phyloP scores from a whole-genome alignment of 2,329 filamentous ascomycete genomes.

The Pseudogymnoascus sp. region DNA sequence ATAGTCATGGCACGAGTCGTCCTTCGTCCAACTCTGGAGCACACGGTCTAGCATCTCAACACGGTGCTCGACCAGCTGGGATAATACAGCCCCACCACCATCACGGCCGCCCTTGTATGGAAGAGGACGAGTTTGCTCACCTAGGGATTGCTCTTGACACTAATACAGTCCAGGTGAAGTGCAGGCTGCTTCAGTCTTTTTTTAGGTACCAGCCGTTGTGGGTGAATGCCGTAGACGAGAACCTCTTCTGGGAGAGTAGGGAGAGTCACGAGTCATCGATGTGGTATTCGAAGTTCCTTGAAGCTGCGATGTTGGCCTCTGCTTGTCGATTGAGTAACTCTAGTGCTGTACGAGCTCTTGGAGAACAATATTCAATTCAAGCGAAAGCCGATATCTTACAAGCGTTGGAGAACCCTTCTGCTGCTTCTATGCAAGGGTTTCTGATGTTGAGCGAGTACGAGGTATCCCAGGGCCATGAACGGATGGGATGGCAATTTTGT shows the following conservation, averaged over 20 bases:
- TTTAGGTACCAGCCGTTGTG: conserved; percentile 9
- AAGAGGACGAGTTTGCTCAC: background rate
- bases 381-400: background rate
- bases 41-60: background rate
- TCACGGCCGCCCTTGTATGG: background rate
- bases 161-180: background rate
- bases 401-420: background rate
- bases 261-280: background rate
- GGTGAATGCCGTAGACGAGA: conserved; percentile 5
- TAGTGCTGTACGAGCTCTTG: background rate
- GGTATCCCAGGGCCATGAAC: conserved; percentile 3
- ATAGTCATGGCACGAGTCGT: background rate
- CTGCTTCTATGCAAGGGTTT: conserved; percentile 10
- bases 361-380: background rate
- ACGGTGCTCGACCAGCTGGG: background rate
- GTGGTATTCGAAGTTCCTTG: conserved; percentile 7
- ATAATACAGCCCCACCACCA: background rate
- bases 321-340: conserved; percentile 8
- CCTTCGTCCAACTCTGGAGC: background rate
- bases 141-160: conserved; percentile 6
- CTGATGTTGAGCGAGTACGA: conserved; percentile 9
- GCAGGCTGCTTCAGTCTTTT: conserved; percentile 5
- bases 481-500: background rate
- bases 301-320: conserved; percentile 1
- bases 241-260: background rate